Conservation (phyloP, 1,284 basidiomycete genomes). For the Trametes versicolor region DNA sequence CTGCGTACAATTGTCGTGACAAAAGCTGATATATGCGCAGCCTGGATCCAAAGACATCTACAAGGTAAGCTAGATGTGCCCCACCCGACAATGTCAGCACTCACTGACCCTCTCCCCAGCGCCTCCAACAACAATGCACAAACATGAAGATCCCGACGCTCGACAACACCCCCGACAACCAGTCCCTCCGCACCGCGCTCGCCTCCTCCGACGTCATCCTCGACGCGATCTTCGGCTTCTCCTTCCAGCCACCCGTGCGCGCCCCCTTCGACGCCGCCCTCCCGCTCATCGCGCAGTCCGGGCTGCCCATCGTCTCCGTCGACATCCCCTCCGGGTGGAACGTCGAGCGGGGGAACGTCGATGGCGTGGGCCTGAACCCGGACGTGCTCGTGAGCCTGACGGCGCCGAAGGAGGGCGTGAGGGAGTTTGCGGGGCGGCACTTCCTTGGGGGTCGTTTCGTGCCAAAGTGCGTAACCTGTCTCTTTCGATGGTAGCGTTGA, state of each 20-base stretch:
- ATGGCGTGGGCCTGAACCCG: constrained; percentile 69
- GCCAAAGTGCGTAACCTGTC: constrained; percentile 66
- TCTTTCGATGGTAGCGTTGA: neutral
- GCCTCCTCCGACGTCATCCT: constrained; percentile 84
- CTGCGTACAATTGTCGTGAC: rapidly evolving
- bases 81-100: neutral
- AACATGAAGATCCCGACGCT: constrained; percentile 87
- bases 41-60: constrained; percentile 92
- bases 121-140: constrained; percentile 86
- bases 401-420: constrained; percentile 91
- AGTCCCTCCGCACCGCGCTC: constrained; percentile 64
- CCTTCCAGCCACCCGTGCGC: constrained; percentile 90
- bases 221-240: constrained; percentile 98
- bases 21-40: constrained; percentile 48
- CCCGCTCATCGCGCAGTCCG: constrained; percentile 69
- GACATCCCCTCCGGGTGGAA: constrained; percentile 99
- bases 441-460: constrained; percentile 95
- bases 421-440: constrained; percentile 82
- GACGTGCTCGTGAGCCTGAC: constrained; percentile 91
- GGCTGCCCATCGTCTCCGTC: constrained; percentile 86
- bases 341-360: constrained; percentile 81
- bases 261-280: constrained; percentile 88
- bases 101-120: constrained; percentile 49
- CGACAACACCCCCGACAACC: constrained; percentile 57
- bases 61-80: constrained; percentile 54